Base-by-base conservation (phyloP, 257 asterid genomes). In the Apocynum venetum region DNA sequence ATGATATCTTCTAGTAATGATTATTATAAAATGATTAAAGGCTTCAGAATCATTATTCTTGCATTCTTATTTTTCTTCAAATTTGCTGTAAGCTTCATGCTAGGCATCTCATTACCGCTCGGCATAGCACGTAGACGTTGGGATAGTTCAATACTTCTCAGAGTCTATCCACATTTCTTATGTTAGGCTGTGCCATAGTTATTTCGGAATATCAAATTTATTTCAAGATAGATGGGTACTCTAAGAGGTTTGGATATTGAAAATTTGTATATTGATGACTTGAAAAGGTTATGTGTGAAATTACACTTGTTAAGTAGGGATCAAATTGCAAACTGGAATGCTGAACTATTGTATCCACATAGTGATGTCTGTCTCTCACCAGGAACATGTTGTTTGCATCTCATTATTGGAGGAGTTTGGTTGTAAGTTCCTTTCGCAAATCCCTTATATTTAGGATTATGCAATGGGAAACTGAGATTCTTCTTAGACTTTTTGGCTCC, bases 341-440 rank as follows among this genome's bases (percentile, higher is more conserved):
- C 19, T 56, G 63, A 56, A 17, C 35, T 56, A 56, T 9, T 56
- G 4, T 20, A 20, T 20, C 19, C 35, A 19, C 20, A 20, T 14
- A 55, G 61, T 17, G 61, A 17, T 55, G 61, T 55, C 8, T 17
- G 61, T 55, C 1, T 5, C 25, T 55, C 25, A 55, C n/a, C 36
- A 57, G 35, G 64, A 20, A 57, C 13, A 25, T 20, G 31, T 57
- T 43, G 4, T 68, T 43, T 19, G 15, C 53, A 68, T 43, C 14
- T 68, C 52, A 74, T 48, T 80, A 73, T 72, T 74, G 78, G 40
- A 78, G 78, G 80, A 81, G 86, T 88, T 90, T 85, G 95, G 92
- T 90, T 11, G 83, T 8, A 56, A 49, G 90, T 90, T 74, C 81
- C 91, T 88, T 80, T 90, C 95, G 80, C 52, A 74, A 77, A 88